These are phyloP conservation scores for Botrytis paeoniae DNA, from an alignment of 2,329 filamentous ascomycete species.

Conservation along the genomic window DNA sequence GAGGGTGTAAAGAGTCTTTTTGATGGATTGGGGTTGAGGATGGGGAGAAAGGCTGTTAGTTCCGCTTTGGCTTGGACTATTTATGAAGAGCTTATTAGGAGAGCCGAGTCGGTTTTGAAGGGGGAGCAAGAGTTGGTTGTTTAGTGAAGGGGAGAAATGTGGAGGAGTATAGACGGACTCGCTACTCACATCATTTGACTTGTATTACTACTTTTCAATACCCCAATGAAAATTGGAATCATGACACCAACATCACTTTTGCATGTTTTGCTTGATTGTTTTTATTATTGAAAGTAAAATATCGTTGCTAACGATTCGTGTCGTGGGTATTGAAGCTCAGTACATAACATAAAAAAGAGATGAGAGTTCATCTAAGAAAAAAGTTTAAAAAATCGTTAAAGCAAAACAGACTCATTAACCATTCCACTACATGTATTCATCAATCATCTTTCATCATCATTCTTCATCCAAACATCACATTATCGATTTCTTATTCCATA, in stretches of 20 bases:
- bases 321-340: conserved; percentile 13
- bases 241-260: not conserved
- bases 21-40: conserved; percentile 80
- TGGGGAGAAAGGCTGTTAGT: conserved; percentile 87
- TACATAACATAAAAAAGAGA: not conserved
- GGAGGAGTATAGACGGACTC: not conserved
- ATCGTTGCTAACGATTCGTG: not conserved
- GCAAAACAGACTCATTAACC: not conserved
- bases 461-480: not conserved
- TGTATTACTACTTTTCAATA: not conserved
- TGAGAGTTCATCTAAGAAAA: conserved; percentile 7
- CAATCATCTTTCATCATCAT: not conserved
- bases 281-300: not conserved
- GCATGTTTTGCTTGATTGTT: not conserved
- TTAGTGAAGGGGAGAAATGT: not conserved
- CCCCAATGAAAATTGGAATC: not conserved
- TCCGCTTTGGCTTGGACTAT: conserved; percentile 96
- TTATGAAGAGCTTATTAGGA: conserved; percentile 87
- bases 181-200: not conserved
- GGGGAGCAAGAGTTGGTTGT: not conserved
- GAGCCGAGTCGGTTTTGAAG: conserved; percentile 48
- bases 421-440: not conserved
- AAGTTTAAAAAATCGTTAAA: not conserved
- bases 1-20: conserved; percentile 80
- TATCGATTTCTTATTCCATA: not conserved